Percentiles rank a stretch among this genome's conserved stretches.
phyloP scores from a whole-genome alignment of 768 basidiomycete species.

The Cytidiella melzeri region DNA sequence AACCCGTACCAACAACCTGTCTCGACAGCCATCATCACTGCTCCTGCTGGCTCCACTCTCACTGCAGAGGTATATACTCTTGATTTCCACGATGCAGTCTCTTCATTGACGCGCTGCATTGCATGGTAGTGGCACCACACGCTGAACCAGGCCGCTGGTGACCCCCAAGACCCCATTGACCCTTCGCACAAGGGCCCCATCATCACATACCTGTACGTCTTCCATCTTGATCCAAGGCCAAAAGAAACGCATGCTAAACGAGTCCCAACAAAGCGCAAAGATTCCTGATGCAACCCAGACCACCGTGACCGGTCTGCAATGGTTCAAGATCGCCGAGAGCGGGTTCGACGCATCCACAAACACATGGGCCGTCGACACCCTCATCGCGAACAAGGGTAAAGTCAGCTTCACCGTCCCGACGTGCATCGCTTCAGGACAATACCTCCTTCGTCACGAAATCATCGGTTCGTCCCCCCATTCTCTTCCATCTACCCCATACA shows the following conservation, averaged over 20 bases:
- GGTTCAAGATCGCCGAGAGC: constrained; percentile 50
- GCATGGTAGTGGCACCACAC: constrained; percentile 12
- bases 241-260: neutral
- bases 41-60: constrained; percentile 46
- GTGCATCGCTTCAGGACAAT: constrained; percentile 42
- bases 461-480: constrained; percentile 32
- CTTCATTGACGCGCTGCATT: neutral
- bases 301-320: constrained; percentile 39
- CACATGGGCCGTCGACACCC: constrained; percentile 41
- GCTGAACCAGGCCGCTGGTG: constrained; percentile 20
- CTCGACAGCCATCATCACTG: constrained; percentile 17
- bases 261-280: constrained; percentile 31
- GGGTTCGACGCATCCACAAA: constrained; percentile 27
- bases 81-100: neutral
- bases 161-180: constrained; percentile 45
- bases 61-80: constrained; percentile 35
- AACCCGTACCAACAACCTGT: constrained; percentile 14
- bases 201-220: constrained; percentile 41
- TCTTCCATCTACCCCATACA: neutral
- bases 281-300: constrained; percentile 39
- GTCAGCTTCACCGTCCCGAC: constrained; percentile 41
- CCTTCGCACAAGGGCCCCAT: constrained; percentile 48
- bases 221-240: constrained; percentile 3
- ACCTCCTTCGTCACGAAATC: constrained; percentile 44
- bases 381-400: constrained; percentile 45